Percentiles rank a stretch among this genome's conserved stretches.
Conservation (phyloP, 441 rosid species). For the Omphalea diandra region DNA sequence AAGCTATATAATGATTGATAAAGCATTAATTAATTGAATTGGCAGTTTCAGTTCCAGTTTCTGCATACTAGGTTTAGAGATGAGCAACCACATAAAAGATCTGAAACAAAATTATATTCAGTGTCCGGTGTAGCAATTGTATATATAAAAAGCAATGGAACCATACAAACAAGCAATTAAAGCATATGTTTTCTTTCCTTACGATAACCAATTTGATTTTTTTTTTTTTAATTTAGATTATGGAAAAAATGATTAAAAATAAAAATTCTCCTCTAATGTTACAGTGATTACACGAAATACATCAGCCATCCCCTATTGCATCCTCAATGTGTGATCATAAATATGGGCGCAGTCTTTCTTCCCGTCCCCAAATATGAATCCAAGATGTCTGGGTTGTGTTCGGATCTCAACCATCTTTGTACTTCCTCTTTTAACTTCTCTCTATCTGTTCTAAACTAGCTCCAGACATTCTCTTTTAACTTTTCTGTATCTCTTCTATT, state of each 20-base stretch:
- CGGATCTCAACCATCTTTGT: neutral
- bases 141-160: neutral
- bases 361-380: neutral
- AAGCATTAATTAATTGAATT: too few relatives aligned
- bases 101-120: neutral
- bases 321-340: neutral
- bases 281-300: slow-evolving; percentile 13
- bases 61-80: neutral
- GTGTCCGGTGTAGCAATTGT: neutral
- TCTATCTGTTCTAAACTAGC: neutral
- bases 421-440: neutral
- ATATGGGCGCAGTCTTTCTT: neutral
- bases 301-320: neutral
- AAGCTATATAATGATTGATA: too few relatives aligned
- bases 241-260: neutral
- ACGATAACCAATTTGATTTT: neutral
- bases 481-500: neutral
- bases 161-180: neutral
- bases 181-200: neutral
- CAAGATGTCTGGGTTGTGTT: neutral
- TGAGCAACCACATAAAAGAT: neutral
- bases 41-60: too few relatives aligned
- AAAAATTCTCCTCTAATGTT: neutral
- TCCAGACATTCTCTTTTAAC: neutral
- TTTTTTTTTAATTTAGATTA: neutral